These are phyloP conservation scores for Chaetomium sp. DNA, from an alignment of 2,329 filamentous ascomycete species.

Conservation along the genomic window DNA sequence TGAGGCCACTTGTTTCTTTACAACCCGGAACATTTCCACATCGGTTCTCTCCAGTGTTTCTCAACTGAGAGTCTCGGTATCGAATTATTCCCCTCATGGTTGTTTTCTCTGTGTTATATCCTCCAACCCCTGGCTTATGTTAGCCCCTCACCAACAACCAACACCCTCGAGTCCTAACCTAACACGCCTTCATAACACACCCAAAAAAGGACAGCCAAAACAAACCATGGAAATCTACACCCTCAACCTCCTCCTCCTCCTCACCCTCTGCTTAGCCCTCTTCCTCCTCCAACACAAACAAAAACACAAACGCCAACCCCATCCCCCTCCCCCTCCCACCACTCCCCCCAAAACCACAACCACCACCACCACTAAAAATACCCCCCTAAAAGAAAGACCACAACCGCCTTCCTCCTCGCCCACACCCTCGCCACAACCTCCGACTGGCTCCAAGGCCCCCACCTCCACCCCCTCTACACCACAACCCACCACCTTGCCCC, in stretches of 20 bases:
- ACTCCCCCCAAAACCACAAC: background rate
- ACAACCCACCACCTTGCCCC: background rate
- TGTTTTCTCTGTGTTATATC: background rate
- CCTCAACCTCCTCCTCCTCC: background rate
- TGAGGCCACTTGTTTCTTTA: constrained; percentile 2
- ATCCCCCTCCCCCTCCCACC: background rate
- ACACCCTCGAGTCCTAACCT: background rate
- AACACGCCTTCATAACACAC: background rate
- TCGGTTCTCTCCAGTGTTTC: background rate
- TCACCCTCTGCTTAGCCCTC: constrained; percentile 1
- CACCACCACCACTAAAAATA: constrained; percentile 4
- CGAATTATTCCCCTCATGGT: background rate
- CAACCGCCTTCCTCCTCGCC: constrained; percentile 43
- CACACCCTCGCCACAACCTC: constrained; percentile 54
- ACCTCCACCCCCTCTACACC: constrained; percentile 36
- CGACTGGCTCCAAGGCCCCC: constrained; percentile 53
- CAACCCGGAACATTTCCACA: background rate
- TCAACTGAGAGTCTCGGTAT: background rate
- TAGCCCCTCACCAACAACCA: background rate
- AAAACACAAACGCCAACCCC: background rate
- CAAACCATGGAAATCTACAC: constrained; percentile 1
- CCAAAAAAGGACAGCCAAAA: background rate
- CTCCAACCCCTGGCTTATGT: background rate
- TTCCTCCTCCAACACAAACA: background rate
- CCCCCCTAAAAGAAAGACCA: too few species aligned